These are phyloP conservation scores for Penicillium rolfsii DNA, from an alignment of 2,329 filamentous ascomycete species.

Conservation along the genomic window DNA sequence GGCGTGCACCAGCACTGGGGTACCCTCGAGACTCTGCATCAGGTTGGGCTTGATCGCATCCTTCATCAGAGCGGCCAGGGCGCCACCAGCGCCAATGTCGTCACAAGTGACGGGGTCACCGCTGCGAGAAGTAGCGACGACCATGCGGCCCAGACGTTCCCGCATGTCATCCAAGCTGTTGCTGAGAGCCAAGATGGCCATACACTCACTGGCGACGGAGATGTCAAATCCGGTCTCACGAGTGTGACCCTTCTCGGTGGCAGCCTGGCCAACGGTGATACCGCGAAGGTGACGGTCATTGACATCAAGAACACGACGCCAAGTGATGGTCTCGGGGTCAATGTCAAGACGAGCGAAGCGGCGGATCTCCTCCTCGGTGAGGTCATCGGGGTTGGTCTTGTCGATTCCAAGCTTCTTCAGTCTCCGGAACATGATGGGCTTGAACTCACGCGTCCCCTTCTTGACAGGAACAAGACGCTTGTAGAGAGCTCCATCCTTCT, in stretches of 20 bases:
- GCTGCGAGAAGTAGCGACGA: conserved; percentile 80
- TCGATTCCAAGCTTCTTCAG: conserved; percentile 94
- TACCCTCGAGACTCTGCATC: conserved; percentile 97
- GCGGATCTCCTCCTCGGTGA: conserved; percentile 85
- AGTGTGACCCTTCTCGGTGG: conserved; percentile 86
- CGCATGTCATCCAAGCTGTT: conserved; percentile 86
- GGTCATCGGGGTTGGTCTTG: conserved; percentile 88
- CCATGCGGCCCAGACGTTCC: conserved; percentile 92
- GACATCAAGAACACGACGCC: conserved; percentile 93
- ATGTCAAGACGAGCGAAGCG: conserved; percentile 95
- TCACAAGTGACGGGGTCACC: conserved; percentile 96
- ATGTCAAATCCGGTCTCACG: conserved; percentile 96
- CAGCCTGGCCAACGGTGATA: conserved; percentile 83
- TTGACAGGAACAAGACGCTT: conserved; percentile 84
- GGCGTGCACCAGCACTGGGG: conserved; percentile 95
- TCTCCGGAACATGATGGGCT: conserved; percentile 87
- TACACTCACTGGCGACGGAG: conserved; percentile 94
- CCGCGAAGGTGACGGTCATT: conserved; percentile 93
- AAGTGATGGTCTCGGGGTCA: conserved; percentile 95
- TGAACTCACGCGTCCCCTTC: conserved; percentile 85
- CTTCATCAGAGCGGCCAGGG: conserved; percentile 91
- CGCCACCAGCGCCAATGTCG: conserved; percentile 89
- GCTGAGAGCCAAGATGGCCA: conserved; percentile 95
- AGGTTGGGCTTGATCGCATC: conserved; percentile 98
- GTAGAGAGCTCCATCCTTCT: conserved; percentile 87